These are phyloP conservation scores for Epichloe typhina DNA, from an alignment of 2,329 filamentous ascomycete species.

Conservation along the genomic window DNA sequence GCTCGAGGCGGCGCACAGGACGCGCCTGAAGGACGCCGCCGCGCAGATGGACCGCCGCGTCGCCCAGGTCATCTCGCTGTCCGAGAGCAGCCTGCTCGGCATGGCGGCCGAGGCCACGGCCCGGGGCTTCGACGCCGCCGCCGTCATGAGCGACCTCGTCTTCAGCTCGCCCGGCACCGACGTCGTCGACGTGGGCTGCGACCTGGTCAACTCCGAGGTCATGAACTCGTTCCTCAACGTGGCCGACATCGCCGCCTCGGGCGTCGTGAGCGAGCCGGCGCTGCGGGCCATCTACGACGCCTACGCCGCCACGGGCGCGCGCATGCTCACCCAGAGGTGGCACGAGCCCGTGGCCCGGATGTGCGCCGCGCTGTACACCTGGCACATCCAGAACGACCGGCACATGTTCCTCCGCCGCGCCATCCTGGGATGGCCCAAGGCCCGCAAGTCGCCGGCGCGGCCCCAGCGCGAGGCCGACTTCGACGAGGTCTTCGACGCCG, in stretches of 20 bases:
- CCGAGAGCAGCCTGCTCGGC: conserved; percentile 11
- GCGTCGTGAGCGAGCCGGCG: conserved; percentile 10
- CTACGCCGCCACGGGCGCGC: conserved; percentile 11
- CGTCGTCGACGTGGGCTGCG: conserved; percentile 11
- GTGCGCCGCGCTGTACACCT: conserved; percentile 18
- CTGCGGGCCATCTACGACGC: conserved; percentile 11
- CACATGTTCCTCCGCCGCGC: conserved; percentile 20
- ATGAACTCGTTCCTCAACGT: conserved; percentile 12
- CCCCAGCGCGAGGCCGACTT: conserved; percentile 16
- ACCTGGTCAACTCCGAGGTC: conserved; percentile 11
- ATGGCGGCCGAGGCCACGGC: conserved; percentile 10
- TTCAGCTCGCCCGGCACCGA: conserved; percentile 11
- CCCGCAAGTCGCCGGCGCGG: conserved; percentile 13
- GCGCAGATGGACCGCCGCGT: conserved; percentile 8
- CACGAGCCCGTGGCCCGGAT: conserved; percentile 19
- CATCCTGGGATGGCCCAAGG: conserved; percentile 16
- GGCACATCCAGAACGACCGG: conserved; percentile 20
- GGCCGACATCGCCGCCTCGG: conserved; percentile 8
- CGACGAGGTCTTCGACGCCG: conserved; percentile 17
- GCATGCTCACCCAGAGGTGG: conserved; percentile 18
- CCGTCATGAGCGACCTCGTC: conserved; percentile 11
- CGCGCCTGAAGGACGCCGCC: not conserved
- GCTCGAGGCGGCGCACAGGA: conserved; percentile 5
- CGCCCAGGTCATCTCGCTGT: conserved; percentile 9
- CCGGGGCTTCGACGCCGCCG: conserved; percentile 10